These are phyloP conservation scores for Cicer pinnatifidum DNA, from an alignment of 306 rosid genomes.

Conservation along the genomic window DNA sequence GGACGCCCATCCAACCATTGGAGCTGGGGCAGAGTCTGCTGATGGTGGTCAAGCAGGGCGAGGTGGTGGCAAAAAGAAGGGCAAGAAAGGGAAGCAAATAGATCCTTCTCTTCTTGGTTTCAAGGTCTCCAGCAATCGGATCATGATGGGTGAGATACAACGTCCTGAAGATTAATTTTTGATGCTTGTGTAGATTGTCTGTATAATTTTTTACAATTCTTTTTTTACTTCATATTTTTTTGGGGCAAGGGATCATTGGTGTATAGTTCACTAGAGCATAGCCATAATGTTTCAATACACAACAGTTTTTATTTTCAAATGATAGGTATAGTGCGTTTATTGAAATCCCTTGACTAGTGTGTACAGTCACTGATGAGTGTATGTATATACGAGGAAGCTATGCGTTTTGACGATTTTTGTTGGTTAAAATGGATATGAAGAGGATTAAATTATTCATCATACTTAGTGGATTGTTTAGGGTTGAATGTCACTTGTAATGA, in stretches of 20 bases:
- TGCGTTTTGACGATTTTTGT: slow-evolving; percentile 42
- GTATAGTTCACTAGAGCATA: slow-evolving; percentile 55
- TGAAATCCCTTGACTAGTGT: slow-evolving; percentile 36
- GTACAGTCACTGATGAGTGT: slow-evolving; percentile 55
- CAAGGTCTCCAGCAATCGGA: slow-evolving; percentile 73
- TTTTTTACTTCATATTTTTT: background rate
- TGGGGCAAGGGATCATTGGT: slow-evolving; percentile 41
- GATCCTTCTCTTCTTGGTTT: slow-evolving; percentile 83
- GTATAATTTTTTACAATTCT: slow-evolving; percentile 27
- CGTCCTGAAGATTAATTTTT: slow-evolving; percentile 61
- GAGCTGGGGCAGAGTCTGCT: slow-evolving; percentile 47
- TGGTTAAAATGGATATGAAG: slow-evolving; percentile 21
- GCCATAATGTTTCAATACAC: slow-evolving; percentile 42
- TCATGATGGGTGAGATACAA: slow-evolving; percentile 81
- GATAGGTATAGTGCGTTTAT: slow-evolving; percentile 41
- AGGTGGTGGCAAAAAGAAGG: slow-evolving; percentile 67
- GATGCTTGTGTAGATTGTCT: slow-evolving; percentile 32
- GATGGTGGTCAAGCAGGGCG: slow-evolving; percentile 63
- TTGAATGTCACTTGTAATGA: background rate
- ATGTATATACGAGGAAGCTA: slow-evolving; percentile 53
- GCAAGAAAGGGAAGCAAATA: slow-evolving; percentile 78
- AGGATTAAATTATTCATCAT: background rate
- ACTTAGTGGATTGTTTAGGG: background rate
- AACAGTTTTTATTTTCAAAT: slow-evolving; percentile 26
- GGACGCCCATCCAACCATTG: slow-evolving; percentile 53